Evolutionary conservation across 169 alveolate species (phyloP).

Genomic region (Plasmodium relictum): DNA sequence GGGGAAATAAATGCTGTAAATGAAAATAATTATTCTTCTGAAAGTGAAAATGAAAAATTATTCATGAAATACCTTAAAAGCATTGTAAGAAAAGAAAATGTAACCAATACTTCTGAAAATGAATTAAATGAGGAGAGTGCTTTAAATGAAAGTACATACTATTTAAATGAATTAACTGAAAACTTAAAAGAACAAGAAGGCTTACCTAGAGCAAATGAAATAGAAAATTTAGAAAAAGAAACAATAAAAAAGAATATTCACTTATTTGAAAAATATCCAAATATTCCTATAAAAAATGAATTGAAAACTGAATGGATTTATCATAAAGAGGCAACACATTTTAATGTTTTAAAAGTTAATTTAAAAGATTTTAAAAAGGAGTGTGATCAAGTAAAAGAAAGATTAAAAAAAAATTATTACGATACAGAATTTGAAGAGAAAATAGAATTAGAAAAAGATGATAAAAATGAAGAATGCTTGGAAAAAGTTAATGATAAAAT

Average conservation of each 20-base stretch:
- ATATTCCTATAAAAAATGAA: conserved; percentile 54
- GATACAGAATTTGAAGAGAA: not conserved
- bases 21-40: conserved; percentile 12
- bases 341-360: conserved; percentile 5
- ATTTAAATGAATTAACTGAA: not conserved
- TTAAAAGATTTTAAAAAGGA: conserved; percentile 91
- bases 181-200: not conserved
- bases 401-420: conserved; percentile 2
- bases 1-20: not conserved
- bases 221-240: not conserved
- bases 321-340: conserved; percentile 7
- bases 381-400: conserved; percentile 41
- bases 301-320: conserved; percentile 48
- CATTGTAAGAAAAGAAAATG: conserved; percentile 13
- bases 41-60: conserved; percentile 68
- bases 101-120: not conserved
- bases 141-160: not conserved
- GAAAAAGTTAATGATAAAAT: not conserved
- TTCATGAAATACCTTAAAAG: conserved; percentile 62
- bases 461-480: not conserved
- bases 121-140: not conserved
- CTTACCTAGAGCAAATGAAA: not conserved
- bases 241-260: conserved; percentile 12
- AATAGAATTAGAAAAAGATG: not conserved
- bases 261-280: conserved; percentile 53